Conservation (phyloP, 2,329 filamentous ascomycete species). For the Fusarium brevicatenulatum region DNA sequence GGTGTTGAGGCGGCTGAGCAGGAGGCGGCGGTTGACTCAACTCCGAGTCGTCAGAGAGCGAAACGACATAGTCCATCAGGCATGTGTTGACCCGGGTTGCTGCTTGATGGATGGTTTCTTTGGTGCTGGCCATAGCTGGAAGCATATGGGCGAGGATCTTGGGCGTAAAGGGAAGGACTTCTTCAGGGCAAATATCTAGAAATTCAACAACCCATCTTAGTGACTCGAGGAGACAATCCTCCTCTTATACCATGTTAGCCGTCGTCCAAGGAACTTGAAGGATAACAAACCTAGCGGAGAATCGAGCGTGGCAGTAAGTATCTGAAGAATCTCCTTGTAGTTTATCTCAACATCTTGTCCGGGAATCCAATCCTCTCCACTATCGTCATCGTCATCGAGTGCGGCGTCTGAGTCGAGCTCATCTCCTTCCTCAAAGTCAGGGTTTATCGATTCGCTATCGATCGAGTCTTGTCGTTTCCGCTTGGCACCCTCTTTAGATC, state of each 20-base stretch:
- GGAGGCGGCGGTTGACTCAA: conserved; percentile 41
- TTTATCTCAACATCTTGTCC: conserved; percentile 97
- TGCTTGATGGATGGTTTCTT: conserved; percentile 88
- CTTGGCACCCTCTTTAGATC: conserved; percentile 73
- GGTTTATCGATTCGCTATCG: conserved; percentile 70
- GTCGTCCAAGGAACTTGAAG: neutral
- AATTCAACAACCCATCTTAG: conserved; percentile 96
- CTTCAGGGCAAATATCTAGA: conserved; percentile 95
- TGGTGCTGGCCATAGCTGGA: conserved; percentile 91
- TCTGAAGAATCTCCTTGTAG: conserved; percentile 90
- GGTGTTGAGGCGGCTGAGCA: conserved; percentile 43
- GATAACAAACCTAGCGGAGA: conserved; percentile 73
- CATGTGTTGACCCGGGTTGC: conserved; percentile 90
- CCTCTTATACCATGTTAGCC: conserved; percentile 65
- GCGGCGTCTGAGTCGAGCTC: conserved; percentile 67
- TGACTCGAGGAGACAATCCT: conserved; percentile 90
- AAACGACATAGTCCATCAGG: conserved; percentile 93
- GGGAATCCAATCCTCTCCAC: conserved; percentile 95
- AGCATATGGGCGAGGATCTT: conserved; percentile 91
- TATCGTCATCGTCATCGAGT: conserved; percentile 67
- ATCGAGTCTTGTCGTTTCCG: conserved; percentile 75
- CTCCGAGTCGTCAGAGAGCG: conserved; percentile 76
- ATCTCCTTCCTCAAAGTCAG: conserved; percentile 68
- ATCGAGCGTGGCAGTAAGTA: conserved; percentile 88
- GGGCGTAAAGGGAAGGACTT: conserved; percentile 94